Percentiles rank a stretch among this genome's conserved stretches.
phyloP scores from a whole-genome alignment of 2,329 filamentous ascomycete species.

The Parascedosporium putredinis region DNA sequence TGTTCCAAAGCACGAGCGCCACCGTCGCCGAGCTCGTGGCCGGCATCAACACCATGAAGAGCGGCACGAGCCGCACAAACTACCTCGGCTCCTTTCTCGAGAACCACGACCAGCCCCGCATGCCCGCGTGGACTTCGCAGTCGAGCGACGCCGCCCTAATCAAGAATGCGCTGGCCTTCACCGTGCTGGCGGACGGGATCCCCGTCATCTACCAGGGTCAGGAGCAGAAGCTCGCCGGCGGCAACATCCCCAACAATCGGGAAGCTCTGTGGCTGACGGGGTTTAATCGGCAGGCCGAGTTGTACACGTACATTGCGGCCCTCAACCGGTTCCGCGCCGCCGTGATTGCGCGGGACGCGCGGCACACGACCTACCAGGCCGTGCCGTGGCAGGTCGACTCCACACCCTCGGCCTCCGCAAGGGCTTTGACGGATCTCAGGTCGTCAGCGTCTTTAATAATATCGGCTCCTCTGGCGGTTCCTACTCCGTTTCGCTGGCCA shows the following conservation, averaged over 20 bases:
- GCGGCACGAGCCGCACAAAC: slow-evolving; percentile 33
- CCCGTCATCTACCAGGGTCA: slow-evolving; percentile 51
- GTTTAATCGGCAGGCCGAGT: slow-evolving; percentile 9
- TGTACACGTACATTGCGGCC: slow-evolving; percentile 10
- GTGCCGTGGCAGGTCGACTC: slow-evolving; percentile 10
- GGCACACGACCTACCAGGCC: slow-evolving; percentile 10
- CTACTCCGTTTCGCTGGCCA: slow-evolving; percentile 9
- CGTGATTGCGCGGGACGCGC: slow-evolving; percentile 9
- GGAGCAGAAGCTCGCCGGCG: slow-evolving; percentile 42
- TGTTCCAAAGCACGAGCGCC: slow-evolving; percentile 10
- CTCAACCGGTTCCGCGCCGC: slow-evolving; percentile 9
- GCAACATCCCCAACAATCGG: slow-evolving; percentile 32
- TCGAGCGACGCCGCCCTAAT: slow-evolving; percentile 45
- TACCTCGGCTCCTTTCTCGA: slow-evolving; percentile 47
- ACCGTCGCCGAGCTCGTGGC: slow-evolving; percentile 41
- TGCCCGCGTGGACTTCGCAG: slow-evolving; percentile 26
- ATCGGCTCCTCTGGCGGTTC: slow-evolving; percentile 9
- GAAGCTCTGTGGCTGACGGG: slow-evolving; percentile 10
- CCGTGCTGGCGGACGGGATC: slow-evolving; percentile 33
- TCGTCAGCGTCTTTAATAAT: slow-evolving; percentile 11
- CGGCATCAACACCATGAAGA: slow-evolving; percentile 47
- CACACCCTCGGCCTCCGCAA: slow-evolving; percentile 11
- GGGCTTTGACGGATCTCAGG: slow-evolving; percentile 10
- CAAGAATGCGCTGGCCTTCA: slow-evolving; percentile 23
- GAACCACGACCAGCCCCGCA: slow-evolving; percentile 52